Evolutionary conservation across 1,284 basidiomycete species (phyloP).

Genomic region (Malassezia arunalokei): DNA sequence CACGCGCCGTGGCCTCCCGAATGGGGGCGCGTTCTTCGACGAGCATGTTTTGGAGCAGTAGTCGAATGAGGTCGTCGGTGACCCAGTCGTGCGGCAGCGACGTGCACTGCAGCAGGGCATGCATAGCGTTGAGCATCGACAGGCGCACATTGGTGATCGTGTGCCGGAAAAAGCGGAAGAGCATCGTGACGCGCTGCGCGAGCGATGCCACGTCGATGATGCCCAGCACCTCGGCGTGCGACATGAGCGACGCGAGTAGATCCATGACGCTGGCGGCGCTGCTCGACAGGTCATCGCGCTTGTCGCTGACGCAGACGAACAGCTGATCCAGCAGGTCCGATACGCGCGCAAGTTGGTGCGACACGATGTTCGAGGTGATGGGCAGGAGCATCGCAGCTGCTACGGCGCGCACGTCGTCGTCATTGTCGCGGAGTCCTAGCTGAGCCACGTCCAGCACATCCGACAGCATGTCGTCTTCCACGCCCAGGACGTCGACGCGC

Average conservation of each 20-base stretch:
- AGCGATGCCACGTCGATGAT: constrained; percentile 53
- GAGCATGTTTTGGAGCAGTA: constrained; percentile 87
- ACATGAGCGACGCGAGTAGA: constrained; percentile 48
- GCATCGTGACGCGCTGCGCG: constrained; percentile 65
- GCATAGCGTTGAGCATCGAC: constrained; percentile 78
- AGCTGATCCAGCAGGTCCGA: constrained; percentile 64
- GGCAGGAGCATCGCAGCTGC: constrained; percentile 84
- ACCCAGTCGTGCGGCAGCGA: constrained; percentile 74
- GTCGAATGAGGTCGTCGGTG: constrained; percentile 60
- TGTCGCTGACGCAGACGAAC: constrained; percentile 79
- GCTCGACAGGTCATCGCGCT: constrained; percentile 93
- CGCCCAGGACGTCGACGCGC: constrained; percentile 61
- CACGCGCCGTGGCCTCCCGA: constrained; percentile 61
- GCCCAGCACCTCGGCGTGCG: constrained; percentile 58
- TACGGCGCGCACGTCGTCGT: constrained; percentile 93
- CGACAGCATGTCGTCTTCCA: constrained; percentile 22
- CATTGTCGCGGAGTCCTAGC: constrained; percentile 67
- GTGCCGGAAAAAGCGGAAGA: constrained; percentile 95
- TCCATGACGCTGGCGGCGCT: constrained; percentile 97
- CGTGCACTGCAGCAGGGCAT: constrained; percentile 68
- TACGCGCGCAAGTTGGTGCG: constrained; percentile 53
- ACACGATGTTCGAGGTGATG: constrained; percentile 66
- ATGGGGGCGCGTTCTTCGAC: constrained; percentile 82
- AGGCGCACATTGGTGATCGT: constrained; percentile 87
- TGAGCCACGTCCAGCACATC: constrained; percentile 30